Evolutionary conservation across 2,329 filamentous ascomycete species (phyloP), one percentile per base, ranked within the genome.

Genomic region (Xylaria sp.): DNA sequence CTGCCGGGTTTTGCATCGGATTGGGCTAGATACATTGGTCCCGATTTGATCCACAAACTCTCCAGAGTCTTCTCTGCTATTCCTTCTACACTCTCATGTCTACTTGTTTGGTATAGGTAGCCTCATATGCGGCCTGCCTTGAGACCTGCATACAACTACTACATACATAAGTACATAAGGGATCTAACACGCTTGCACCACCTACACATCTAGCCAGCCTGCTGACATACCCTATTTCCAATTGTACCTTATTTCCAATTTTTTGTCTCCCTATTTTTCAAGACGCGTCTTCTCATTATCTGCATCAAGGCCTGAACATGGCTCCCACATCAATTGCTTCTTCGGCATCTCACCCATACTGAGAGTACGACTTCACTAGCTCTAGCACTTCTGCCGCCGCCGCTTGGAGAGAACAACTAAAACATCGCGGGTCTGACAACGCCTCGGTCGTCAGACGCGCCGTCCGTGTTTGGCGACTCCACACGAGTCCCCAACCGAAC

Each of bases 401-500:
- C 67, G 46, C 50, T 44, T 46, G 64, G 54, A 63, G 62, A 57
- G 50, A 37, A 25, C 48, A 39, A 44, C 18, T 32, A 32, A 32
- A 23, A 39, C 55, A 50, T 56, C 59, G 34, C 56, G 60, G 60
- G 63, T 56, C 70, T 50, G 50, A 37, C 62, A 66, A 51, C 58
- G 25, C 48, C 68, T 68, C 52, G 58, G 61, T 28, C 25, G 10
- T 52, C 50, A 55, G 56, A 39, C 63, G 50, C 57, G 57, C 64
- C 50, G 65, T 70, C 56, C 58, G 68, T 63, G 68, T 67, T 69
- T 66, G 69, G 63, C 70, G 70, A 74, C 76, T 77, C 78, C 77
- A 79, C 78, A 77, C 74, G 72, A 73, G 72, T 65, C 62, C 54
- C 70, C 70, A 68, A 55, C 68, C 69, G 70, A 73, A 72, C 67